phyloP scores from a whole-genome alignment of 306 rosid genomes.

The Hippophae gyantsensis region DNA sequence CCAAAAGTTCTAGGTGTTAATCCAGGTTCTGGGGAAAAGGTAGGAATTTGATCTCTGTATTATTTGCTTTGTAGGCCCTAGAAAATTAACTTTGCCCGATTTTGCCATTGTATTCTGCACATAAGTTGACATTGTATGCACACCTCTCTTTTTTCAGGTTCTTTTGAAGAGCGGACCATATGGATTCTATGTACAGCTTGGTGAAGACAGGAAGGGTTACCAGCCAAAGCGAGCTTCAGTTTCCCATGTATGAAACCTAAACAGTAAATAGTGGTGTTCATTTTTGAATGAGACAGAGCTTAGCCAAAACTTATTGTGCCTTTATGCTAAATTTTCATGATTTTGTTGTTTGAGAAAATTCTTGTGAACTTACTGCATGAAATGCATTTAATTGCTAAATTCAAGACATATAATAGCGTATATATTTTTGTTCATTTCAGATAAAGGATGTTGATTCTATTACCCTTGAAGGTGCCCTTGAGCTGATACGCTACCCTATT shows the following conservation, averaged over 20 bases:
- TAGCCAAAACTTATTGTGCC: slow-evolving; percentile 2
- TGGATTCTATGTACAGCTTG: slow-evolving; percentile 85
- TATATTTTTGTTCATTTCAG: slow-evolving; percentile 35
- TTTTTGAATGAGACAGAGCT: background rate
- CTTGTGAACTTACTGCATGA: background rate
- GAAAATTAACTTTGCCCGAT: no score
- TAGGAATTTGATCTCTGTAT: slow-evolving; percentile 16
- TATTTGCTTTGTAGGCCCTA: slow-evolving; percentile 6
- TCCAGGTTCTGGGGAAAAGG: slow-evolving; percentile 71
- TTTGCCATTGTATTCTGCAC: slow-evolving; percentile 11
- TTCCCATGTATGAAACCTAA: slow-evolving; percentile 51
- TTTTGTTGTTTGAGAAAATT: background rate
- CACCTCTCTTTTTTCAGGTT: slow-evolving; percentile 38
- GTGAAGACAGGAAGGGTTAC: slow-evolving; percentile 78
- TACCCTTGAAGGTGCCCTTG: slow-evolving; percentile 62
- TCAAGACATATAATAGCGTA: background rate
- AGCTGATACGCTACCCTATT: slow-evolving; percentile 61
- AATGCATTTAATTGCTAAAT: slow-evolving; percentile 9
- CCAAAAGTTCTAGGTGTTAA: slow-evolving; percentile 65
- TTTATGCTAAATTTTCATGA: slow-evolving; percentile 4
- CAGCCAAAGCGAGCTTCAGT: slow-evolving; percentile 66
- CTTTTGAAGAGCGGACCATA: slow-evolving; percentile 82
- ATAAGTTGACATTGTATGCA: slow-evolving; percentile 6
- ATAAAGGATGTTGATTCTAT: slow-evolving; percentile 55
- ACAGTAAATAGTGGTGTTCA: background rate